Conservation (phyloP, 257 asterid genomes). For the Nicotiana undulata region DNA sequence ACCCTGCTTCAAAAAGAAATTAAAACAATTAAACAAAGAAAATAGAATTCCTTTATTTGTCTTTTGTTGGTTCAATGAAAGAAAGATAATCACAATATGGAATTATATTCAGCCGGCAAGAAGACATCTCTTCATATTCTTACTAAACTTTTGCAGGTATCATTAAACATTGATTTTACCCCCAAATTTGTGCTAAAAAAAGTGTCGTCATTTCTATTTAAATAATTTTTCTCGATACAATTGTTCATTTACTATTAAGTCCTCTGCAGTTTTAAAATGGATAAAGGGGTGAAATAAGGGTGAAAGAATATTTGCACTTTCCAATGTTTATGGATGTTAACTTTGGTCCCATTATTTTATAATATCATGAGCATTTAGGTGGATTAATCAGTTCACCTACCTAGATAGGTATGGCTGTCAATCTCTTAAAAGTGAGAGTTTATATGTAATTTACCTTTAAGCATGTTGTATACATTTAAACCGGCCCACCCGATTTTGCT, state of each 20-base stretch:
- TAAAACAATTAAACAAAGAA: too few relatives aligned
- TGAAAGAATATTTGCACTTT: neutral
- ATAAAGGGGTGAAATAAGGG: neutral
- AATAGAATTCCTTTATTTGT: too few relatives aligned
- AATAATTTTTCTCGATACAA: neutral
- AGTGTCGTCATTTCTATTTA: neutral
- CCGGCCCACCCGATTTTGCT: too few relatives aligned
- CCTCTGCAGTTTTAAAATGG: neutral
- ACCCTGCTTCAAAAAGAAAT: too few relatives aligned
- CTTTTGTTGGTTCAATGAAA: neutral
- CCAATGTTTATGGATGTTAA: neutral
- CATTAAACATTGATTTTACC: neutral
- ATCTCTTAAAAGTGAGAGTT: too few relatives aligned
- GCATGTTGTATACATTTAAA: too few relatives aligned
- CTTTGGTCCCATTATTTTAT: neutral
- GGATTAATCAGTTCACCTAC: neutral
- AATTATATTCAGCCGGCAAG: too few relatives aligned
- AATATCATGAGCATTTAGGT: neutral
- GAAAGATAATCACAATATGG: neutral
- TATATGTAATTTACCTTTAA: too few relatives aligned
- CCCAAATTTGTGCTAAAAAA: neutral
- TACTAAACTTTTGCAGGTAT: neutral
- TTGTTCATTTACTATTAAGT: neutral
- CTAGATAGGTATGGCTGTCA: neutral
- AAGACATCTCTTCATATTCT: too few relatives aligned